These are phyloP conservation scores for Serendipita indica DNA, from an alignment of 768 basidiomycete species.

Conservation along the genomic window DNA sequence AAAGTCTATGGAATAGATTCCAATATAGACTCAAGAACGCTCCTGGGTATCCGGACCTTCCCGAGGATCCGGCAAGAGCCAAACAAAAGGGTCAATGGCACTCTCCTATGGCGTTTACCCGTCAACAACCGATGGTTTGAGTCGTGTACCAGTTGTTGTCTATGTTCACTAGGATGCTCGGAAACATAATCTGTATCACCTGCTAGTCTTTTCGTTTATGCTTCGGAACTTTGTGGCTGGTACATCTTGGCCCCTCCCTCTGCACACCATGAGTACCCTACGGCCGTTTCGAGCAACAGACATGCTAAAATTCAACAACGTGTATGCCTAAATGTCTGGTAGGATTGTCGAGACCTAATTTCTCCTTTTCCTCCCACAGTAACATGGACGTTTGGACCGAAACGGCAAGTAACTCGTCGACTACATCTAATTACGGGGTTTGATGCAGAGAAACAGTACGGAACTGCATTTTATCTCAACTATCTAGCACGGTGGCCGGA, in stretches of 20 bases:
- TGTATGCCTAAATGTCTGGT: slow-evolving; percentile 34
- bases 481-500: slow-evolving; percentile 90
- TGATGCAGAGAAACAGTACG: slow-evolving; percentile 39
- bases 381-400: slow-evolving; percentile 97
- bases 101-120: too few species aligned
- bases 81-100: too few species aligned
- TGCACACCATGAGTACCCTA: slow-evolving; percentile 56
- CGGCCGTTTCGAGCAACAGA: slow-evolving; percentile 80
- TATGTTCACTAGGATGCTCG: too few species aligned
- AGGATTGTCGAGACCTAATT: background rate
- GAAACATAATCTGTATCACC: background rate
- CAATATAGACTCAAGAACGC: too few species aligned
- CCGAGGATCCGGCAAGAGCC: too few species aligned
- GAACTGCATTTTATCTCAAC: slow-evolving; percentile 72
- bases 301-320: slow-evolving; percentile 84
- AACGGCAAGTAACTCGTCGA: slow-evolving; percentile 44
- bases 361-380: slow-evolving; percentile 27
- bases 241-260: background rate
- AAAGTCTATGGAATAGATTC: too few species aligned
- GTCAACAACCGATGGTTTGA: too few species aligned
- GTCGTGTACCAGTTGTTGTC: too few species aligned
- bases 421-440: background rate
- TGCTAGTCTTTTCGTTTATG: background rate
- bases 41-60: too few species aligned
- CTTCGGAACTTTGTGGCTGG: too few species aligned